Evolutionary conservation across 768 basidiomycete genomes (phyloP).

Genomic region (Pseudohyphozyma bogoriensis): DNA sequence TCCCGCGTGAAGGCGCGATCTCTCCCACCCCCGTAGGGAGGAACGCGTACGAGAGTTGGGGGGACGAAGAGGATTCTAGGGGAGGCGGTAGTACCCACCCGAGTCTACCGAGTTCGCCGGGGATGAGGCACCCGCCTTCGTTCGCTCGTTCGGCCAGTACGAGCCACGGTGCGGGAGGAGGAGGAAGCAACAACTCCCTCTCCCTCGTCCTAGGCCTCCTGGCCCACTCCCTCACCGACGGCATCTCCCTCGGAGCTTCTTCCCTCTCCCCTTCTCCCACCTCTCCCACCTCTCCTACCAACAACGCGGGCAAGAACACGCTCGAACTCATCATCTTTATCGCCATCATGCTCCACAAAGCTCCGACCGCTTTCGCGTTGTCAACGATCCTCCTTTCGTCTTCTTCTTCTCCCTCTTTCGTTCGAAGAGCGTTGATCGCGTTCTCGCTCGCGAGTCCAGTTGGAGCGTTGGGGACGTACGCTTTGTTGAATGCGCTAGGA

Average conservation of each 20-base stretch:
- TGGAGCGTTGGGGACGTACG: constrained; percentile 67
- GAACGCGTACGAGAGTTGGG: not conserved
- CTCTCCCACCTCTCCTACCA: not conserved
- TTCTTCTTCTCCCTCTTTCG: constrained; percentile 50
- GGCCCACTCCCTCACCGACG: constrained; percentile 82
- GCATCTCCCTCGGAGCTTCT: constrained; percentile 72
- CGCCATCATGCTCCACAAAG: constrained; percentile 88
- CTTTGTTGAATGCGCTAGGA: constrained; percentile 45
- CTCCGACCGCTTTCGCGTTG: constrained; percentile 81
- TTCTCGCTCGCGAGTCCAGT: constrained; percentile 80
- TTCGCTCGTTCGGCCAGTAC: not conserved
- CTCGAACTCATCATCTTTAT: constrained; percentile 82
- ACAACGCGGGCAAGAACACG: constrained; percentile 34
- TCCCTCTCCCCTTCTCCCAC: not conserved
- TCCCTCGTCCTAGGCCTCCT: constrained; percentile 76
- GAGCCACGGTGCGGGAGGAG: not conserved
- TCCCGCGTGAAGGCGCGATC: no score
- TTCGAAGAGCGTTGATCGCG: constrained; percentile 44
- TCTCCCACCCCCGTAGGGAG: not conserved
- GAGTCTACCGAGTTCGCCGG: no score
- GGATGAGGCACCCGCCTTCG: not conserved
- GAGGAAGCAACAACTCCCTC: constrained; percentile 38
- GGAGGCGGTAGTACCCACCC: not conserved
- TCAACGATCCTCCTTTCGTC: constrained; percentile 61
- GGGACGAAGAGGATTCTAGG: not conserved